A percentile compares a stretch with the other conserved stretches of the same genome.
These are phyloP conservation scores for Leccinum subtestaceum DNA, from an alignment of 768 basidiomycete genomes.

Conservation along the genomic window DNA sequence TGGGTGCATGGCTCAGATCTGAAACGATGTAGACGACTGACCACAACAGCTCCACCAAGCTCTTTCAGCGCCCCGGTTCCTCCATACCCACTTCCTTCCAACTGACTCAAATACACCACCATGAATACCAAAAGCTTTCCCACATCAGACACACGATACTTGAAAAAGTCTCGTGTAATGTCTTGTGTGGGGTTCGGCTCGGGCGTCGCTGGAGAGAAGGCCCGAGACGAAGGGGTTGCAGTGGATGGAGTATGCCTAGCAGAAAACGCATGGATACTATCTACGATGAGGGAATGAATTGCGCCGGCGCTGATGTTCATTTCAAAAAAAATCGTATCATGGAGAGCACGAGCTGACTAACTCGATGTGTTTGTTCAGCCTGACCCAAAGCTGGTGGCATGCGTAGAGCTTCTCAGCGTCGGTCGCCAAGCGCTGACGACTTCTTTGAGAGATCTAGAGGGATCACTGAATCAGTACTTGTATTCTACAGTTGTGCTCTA, in stretches of 20 bases:
- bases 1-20: neutral
- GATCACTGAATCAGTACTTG: slow-evolving; percentile 3
- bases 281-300: slow-evolving; percentile 62
- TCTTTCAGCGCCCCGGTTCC: slow-evolving; percentile 33
- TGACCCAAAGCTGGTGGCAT: slow-evolving; percentile 77
- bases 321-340: neutral
- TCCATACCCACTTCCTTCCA: slow-evolving; percentile 26
- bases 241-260: slow-evolving; percentile 26
- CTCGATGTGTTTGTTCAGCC: slow-evolving; percentile 66
- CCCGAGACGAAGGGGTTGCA: slow-evolving; percentile 13
- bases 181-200: slow-evolving; percentile 63
- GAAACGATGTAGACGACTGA: slow-evolving; percentile 34
- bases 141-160: slow-evolving; percentile 60
- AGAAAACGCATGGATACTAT: slow-evolving; percentile 71
- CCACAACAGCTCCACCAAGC: slow-evolving; percentile 52
- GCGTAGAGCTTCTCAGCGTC: slow-evolving; percentile 89
- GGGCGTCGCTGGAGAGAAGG: too few relatives aligned
- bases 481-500: neutral
- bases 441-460: slow-evolving; percentile 73
- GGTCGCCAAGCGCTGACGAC: slow-evolving; percentile 68
- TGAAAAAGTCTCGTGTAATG: slow-evolving; percentile 81
- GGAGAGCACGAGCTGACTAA: slow-evolving; percentile 32
- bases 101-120: slow-evolving; percentile 28
- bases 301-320: slow-evolving; percentile 45
- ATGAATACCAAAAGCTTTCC: slow-evolving; percentile 67